Evolutionary conservation across 2,329 filamentous ascomycete species (phyloP).

Genomic region (Alternaria triticina): DNA sequence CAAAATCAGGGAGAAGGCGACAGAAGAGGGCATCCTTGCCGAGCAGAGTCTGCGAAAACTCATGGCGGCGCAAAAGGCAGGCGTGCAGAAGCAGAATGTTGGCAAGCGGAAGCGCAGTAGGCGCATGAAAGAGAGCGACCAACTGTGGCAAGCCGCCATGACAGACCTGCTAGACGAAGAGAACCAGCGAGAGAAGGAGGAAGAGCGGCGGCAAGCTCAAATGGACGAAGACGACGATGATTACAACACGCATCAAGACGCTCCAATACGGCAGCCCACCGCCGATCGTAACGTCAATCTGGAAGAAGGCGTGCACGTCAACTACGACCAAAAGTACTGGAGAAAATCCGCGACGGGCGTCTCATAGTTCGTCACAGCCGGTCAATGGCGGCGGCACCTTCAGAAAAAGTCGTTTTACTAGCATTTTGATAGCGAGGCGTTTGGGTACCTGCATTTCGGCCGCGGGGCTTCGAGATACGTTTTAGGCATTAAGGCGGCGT

Average conservation of each 20-base stretch:
- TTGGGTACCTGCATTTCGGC: slow-evolving; percentile 32
- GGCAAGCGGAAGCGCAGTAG: slow-evolving; percentile 50
- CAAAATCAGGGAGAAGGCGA: slow-evolving; percentile 66
- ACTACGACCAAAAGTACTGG: slow-evolving; percentile 67
- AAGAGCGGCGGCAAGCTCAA: slow-evolving; percentile 26
- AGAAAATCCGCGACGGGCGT: slow-evolving; percentile 52
- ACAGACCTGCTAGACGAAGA: slow-evolving; percentile 56
- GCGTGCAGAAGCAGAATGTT: slow-evolving; percentile 46
- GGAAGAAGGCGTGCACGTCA: slow-evolving; percentile 58
- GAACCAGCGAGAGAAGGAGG: slow-evolving; percentile 35
- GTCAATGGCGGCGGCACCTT: background rate
- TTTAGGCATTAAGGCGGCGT: slow-evolving; percentile 32
- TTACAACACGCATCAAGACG: slow-evolving; percentile 26
- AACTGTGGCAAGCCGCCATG: slow-evolving; percentile 64
- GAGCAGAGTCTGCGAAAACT: slow-evolving; percentile 70
- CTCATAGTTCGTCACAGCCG: slow-evolving; percentile 9
- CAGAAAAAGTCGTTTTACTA: slow-evolving; percentile 14
- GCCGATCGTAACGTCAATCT: slow-evolving; percentile 36
- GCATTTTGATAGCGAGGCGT: slow-evolving; percentile 51
- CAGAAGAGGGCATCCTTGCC: slow-evolving; percentile 68
- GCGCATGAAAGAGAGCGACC: slow-evolving; percentile 53
- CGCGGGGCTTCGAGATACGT: slow-evolving; percentile 15
- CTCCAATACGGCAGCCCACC: slow-evolving; percentile 39
- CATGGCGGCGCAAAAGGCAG: slow-evolving; percentile 56
- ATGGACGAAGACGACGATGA: slow-evolving; percentile 26